These are phyloP conservation scores for Centaurea solstitialis DNA, from an alignment of 129 eudicot species.

Conservation along the genomic window DNA sequence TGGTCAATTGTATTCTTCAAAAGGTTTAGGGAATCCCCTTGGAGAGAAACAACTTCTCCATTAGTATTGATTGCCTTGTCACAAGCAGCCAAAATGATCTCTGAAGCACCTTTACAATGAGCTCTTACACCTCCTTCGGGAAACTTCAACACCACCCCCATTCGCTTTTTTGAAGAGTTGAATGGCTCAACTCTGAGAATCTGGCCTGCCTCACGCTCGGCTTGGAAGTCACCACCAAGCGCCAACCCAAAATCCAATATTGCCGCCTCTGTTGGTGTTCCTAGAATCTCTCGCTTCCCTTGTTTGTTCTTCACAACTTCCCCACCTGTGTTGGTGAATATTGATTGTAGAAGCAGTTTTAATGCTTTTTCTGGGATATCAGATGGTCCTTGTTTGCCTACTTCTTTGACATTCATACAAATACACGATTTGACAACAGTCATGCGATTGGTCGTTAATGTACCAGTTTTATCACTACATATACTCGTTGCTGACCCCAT, in stretches of 20 bases:
- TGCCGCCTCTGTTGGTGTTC: slow-evolving; percentile 91
- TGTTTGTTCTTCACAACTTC: slow-evolving; percentile 73
- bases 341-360: slow-evolving; percentile 62
- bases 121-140: slow-evolving; percentile 74
- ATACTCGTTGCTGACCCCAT: slow-evolving; percentile 99
- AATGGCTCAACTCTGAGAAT: slow-evolving; percentile 86
- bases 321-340: slow-evolving; percentile 90
- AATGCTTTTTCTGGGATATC: slow-evolving; percentile 54
- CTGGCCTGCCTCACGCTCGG: slow-evolving; percentile 42
- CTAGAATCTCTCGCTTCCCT: slow-evolving; percentile 78
- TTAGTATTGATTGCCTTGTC: slow-evolving; percentile 60
- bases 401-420: slow-evolving; percentile 62
- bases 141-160: slow-evolving; percentile 85
- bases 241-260: slow-evolving; percentile 73
- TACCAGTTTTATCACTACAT: slow-evolving; percentile 97
- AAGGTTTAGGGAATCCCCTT: slow-evolving; percentile 44
- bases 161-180: slow-evolving; percentile 85
- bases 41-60: slow-evolving; percentile 66
- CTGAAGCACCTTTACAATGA: slow-evolving; percentile 88
- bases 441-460: slow-evolving; percentile 89
- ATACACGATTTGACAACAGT: slow-evolving; percentile 94
- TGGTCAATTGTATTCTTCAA: slow-evolving; percentile 67
- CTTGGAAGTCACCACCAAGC: slow-evolving; percentile 79
- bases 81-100: slow-evolving; percentile 76
- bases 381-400: slow-evolving; percentile 35